A percentile compares a stretch with the other conserved stretches of the same genome.
phyloP scores from a whole-genome alignment of 306 rosid species.

The Macrotyloma uniflorum region DNA sequence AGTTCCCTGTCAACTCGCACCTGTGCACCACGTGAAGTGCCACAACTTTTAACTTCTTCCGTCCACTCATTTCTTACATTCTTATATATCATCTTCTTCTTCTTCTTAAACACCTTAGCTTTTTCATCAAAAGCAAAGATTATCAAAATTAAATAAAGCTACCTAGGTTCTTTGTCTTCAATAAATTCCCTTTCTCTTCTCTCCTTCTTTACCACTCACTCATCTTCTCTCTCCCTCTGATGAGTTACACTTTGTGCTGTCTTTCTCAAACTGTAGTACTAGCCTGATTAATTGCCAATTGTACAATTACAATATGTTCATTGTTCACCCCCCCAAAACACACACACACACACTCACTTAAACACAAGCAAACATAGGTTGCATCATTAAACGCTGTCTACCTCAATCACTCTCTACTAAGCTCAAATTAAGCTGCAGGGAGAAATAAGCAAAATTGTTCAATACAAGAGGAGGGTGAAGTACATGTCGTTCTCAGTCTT shows the following conservation, averaged over 20 bases:
- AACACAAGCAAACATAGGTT: background rate
- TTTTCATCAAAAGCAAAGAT: background rate
- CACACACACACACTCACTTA: background rate
- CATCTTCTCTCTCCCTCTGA: background rate
- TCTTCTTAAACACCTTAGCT: background rate
- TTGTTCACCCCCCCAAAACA: background rate
- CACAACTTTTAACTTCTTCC: slow-evolving; percentile 19
- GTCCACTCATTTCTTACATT: slow-evolving; percentile 11
- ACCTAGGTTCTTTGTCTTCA: background rate
- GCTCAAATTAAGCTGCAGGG: background rate
- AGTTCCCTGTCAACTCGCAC: slow-evolving; percentile 1
- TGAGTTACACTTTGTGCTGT: background rate
- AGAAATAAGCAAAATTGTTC: background rate
- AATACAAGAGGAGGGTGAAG: background rate
- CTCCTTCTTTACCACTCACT: background rate
- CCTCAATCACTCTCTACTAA: background rate
- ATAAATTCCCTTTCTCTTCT: background rate
- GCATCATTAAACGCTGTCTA: background rate
- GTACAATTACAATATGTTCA: background rate
- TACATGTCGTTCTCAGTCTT: slow-evolving; percentile 1
- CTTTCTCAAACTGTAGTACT: slow-evolving; percentile 14
- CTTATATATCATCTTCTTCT: too few relatives aligned
- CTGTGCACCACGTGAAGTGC: slow-evolving; percentile 29
- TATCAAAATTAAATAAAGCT: background rate
- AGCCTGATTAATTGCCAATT: background rate